These are phyloP conservation scores for Penicillium angulare DNA, from an alignment of 495 filamentous ascomycete species.

Conservation along the genomic window DNA sequence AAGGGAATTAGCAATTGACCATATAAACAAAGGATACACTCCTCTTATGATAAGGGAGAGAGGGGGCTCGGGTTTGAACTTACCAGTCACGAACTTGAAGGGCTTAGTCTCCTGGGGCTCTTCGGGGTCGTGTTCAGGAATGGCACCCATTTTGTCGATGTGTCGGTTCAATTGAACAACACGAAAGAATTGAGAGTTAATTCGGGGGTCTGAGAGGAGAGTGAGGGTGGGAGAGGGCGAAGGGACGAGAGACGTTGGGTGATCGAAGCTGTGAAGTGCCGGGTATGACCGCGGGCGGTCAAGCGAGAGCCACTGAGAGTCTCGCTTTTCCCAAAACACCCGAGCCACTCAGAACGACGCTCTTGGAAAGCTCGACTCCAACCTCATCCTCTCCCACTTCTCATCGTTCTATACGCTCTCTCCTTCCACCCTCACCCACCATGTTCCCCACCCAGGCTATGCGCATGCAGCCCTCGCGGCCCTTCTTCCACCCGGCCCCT, in stretches of 20 bases:
- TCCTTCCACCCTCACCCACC: constrained; percentile 14
- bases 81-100: constrained; percentile 99
- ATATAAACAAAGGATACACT: constrained; percentile 26
- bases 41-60: constrained; percentile 18
- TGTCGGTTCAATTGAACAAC: constrained; percentile 26
- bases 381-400: constrained; percentile 25
- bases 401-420: constrained; percentile 14
- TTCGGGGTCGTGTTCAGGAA: constrained; percentile 79
- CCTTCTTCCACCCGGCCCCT: constrained; percentile 74
- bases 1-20: constrained; percentile 47
- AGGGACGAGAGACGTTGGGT: constrained; percentile 25
- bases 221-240: constrained; percentile 24
- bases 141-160: constrained; percentile 48
- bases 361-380: constrained; percentile 27
- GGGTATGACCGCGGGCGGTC: constrained; percentile 43
- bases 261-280: constrained; percentile 43
- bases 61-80: constrained; percentile 42
- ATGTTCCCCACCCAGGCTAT: constrained; percentile 69
- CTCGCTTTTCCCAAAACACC: constrained; percentile 40
- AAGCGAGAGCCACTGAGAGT: constrained; percentile 47
- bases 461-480: constrained; percentile 55
- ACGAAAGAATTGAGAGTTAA: constrained; percentile 3
- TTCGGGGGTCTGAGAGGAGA: constrained; percentile 14
- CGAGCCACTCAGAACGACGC: constrained; percentile 30
- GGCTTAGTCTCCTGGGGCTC: constrained; percentile 90